Base-by-base conservation (phyloP, 1,139 yeast species). In the Magnusiomyces clavatus region DNA sequence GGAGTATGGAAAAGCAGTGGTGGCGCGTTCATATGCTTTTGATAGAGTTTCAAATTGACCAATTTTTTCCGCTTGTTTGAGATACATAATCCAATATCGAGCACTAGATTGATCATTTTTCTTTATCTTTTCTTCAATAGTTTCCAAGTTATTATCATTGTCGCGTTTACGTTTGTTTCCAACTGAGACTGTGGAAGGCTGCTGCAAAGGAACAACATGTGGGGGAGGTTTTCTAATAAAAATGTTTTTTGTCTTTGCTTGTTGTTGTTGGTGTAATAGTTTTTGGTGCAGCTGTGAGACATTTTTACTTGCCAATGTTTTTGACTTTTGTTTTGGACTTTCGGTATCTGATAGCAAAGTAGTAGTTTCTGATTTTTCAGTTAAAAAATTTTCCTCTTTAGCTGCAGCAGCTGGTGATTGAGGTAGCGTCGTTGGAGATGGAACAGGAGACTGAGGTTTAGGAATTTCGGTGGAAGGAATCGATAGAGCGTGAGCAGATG, bases 11-110 rank as follows among this genome's bases (percentile, higher is more conserved):
- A 86, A 90, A 6, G 78, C 72, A 16, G 69, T 68, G 51, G 90
- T 74, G 62, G 85, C 82, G 41, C 77, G 71, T 52, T 82, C 83
- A 65, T 78, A 89, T 0, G 77, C 74, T 6, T 72, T 69, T 46
- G 87, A 69, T 12, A 82, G 80, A 54, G 81, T 82, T 41, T 81
- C 86, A 54, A 77, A 80, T 55, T 81, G 77, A 56, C 84, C 89
- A 35, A 13, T 17, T 10, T 38, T 11, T 14, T 44, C 47, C n/a
- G 14, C 10, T 16, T 44, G 47, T 11, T 39, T 38, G 16, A 44
- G 40, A 17, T 19, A 44, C 40, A 34, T 14, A 14, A 34, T 36
- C 47, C 47, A 44, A 40, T 35, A 19, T 10, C 47, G 47, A 6
- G 24, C 47, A n/a, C 47, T 44, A 14, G 19, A 16, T 19, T 35